phyloP scores from a whole-genome alignment of 768 basidiomycete species.

The Russula vinacea region DNA sequence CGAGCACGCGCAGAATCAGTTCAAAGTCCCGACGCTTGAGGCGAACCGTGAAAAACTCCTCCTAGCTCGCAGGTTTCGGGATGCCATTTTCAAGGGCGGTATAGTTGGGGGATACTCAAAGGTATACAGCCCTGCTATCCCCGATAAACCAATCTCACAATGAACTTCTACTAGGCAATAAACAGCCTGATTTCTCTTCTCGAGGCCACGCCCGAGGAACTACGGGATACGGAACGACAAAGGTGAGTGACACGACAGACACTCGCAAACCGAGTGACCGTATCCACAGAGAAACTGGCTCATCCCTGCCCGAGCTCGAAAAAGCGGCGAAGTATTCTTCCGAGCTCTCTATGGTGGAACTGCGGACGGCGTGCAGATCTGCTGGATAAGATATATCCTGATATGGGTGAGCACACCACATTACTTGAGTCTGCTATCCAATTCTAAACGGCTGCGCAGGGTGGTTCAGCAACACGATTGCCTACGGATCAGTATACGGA shows the following conservation, averaged over 20 bases:
- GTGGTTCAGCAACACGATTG: constrained; percentile 53
- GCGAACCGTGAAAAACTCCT: constrained; percentile 39
- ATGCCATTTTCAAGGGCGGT: constrained; percentile 61
- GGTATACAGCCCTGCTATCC: constrained; percentile 37
- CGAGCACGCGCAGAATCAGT: constrained; percentile 30
- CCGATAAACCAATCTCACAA: constrained; percentile 1
- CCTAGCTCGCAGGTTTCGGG: constrained; percentile 55
- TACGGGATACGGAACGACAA: constrained; percentile 47
- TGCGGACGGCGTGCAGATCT: constrained; percentile 47
- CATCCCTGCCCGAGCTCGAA: constrained; percentile 45
- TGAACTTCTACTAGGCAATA: constrained; percentile 45
- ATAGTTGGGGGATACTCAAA: constrained; percentile 55
- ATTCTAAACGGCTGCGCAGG: constrained; percentile 37
- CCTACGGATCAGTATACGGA: constrained; percentile 56
- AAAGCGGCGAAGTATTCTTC: constrained; percentile 46
- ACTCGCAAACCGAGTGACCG: background rate
- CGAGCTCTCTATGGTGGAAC: constrained; percentile 54
- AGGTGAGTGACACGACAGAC: constrained; percentile 39
- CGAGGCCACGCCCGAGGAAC: constrained; percentile 50
- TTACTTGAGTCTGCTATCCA: background rate
- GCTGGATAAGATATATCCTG: constrained; percentile 55
- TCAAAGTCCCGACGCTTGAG: constrained; percentile 28
- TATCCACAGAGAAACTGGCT: constrained; percentile 40
- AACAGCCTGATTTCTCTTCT: constrained; percentile 53
- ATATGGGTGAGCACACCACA: constrained; percentile 49